Conservation (phyloP, 306 rosid species). For the Arachis stenosperma region DNA sequence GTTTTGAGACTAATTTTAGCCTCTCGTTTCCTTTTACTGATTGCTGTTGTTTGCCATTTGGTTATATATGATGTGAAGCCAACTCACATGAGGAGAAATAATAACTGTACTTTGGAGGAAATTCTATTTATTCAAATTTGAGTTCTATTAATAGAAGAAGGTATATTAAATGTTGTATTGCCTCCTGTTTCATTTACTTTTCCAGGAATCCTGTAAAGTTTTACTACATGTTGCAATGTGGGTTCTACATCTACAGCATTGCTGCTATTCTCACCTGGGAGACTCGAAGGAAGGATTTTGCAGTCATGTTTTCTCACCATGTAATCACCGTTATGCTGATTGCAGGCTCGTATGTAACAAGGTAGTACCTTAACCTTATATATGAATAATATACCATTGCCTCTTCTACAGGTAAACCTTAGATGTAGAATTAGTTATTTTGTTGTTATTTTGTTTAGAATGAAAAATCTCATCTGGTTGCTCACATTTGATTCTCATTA, state of each 20-base stretch:
- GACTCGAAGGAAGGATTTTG: conserved; percentile 93
- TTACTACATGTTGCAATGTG: conserved; percentile 88
- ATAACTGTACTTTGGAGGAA: conserved; percentile 14
- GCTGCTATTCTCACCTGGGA: conserved; percentile 93
- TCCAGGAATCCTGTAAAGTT: conserved; percentile 75
- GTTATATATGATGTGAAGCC: conserved; percentile 17
- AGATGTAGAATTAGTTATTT: conserved; percentile 29
- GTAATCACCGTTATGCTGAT: conserved; percentile 78
- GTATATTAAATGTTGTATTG: conserved; percentile 35
- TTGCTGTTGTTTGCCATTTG: conserved; percentile 35
- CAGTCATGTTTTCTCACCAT: conserved; percentile 98
- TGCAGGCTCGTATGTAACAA: conserved; percentile 72
- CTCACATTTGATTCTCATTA: conserved; percentile 25
- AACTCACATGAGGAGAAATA: conserved; percentile 9
- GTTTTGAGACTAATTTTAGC: conserved; percentile 19
- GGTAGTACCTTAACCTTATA: conserved; percentile 50
- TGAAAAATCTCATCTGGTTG: conserved; percentile 18
- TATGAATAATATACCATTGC: conserved; percentile 12
- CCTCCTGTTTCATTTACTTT: conserved; percentile 42
- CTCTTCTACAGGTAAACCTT: conserved; percentile 26
- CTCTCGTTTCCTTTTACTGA: conserved; percentile 21
- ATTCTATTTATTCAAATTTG: conserved; percentile 17
- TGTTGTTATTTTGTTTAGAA: conserved; percentile 12
- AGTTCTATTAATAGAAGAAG: conserved; percentile 12
- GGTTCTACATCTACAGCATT: conserved; percentile 89